Evolutionary conservation across 805 yeast species (phyloP).

Genomic region (Wickerhamomyces rabaulensis): DNA sequence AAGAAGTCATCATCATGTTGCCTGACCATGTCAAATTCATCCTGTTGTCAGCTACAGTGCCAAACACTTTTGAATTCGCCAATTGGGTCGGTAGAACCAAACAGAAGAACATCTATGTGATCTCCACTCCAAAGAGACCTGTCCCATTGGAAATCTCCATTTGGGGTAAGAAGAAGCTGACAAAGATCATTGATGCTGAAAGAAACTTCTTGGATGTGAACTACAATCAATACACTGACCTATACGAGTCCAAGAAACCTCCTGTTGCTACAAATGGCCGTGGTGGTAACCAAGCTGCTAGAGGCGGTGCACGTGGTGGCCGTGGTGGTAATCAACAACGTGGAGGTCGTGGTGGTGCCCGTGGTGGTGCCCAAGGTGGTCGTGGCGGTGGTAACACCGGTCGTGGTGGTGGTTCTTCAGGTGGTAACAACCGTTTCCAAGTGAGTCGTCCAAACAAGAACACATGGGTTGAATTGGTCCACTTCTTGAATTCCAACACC

Average conservation of each 20-base stretch:
- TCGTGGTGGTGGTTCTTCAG: conserved; percentile 29
- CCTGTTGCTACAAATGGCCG: conserved; percentile 36
- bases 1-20: conserved; percentile 94
- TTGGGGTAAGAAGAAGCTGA: conserved; percentile 74
- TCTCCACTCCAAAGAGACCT: conserved; percentile 94
- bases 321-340: conserved; percentile 26
- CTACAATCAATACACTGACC: conserved; percentile 54
- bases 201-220: conserved; percentile 64
- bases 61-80: conserved; percentile 97
- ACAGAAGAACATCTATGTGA: conserved; percentile 92
- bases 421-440: conserved; percentile 28
- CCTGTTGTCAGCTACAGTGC: conserved; percentile 92
- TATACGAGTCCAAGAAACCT: conserved; percentile 37
- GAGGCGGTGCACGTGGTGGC: conserved; percentile 38
- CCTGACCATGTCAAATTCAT: conserved; percentile 95
- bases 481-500: conserved; percentile 57
- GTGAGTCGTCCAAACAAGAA: conserved; percentile 57
- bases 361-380: conserved; percentile 41
- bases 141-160: conserved; percentile 85
- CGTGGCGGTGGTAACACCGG: conserved; percentile 31
- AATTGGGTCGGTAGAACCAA: conserved; percentile 98
- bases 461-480: conserved; percentile 72
- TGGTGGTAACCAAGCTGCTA: conserved; percentile 27
- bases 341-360: conserved; percentile 40
- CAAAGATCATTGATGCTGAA: conserved; percentile 68